Evolutionary conservation across 208 protist species (phyloP), one percentile per base, ranked within the genome.

Genomic region (Porcisia deanei): DNA sequence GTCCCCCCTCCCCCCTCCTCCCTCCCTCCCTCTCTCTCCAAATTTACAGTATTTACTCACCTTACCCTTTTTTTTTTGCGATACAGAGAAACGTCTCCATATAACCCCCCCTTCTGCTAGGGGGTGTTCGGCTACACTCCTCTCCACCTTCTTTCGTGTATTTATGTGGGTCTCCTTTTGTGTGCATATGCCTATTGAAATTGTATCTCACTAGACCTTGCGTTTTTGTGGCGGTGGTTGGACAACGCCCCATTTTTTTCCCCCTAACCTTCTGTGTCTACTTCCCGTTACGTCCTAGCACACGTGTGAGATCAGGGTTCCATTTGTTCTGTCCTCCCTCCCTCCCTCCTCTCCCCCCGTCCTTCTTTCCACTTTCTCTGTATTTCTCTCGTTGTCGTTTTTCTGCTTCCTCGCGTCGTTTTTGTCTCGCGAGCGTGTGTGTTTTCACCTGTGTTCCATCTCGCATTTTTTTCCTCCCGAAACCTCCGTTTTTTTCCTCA

Each of bases 131-230:
- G 47, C 47, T 5, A 52, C 47, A 52, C 10, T 52, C 47, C 3
- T 73, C 20, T 75, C 67, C 57, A 54, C 79, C 52, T 76, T 83
- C 72, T 45, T 71, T 54, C 59, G 18, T 20, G 5, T 3, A 8
- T 49, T 67, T 3, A 8, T 39, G 18, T 61, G 0, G 1, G 8
- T 52, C 47, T 45, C 18, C 54, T 8, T n/a, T n/a, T 58, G 20
- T 58, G 9, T 0, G 2, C 18, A 18, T 58, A 22, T 53, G 1
- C 49, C 12, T 10, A 1, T 53, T 53, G 30, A 30, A 30, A 30
- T 30, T 30, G 30, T 52, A 52, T 52, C 47, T 52, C 47, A 12
- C 47, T 52, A 5, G 47, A 52, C 10, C 47, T 58, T n/a, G 9
- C 25, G 54, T 58, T 58, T 18, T n/a, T n/a, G 14, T n/a, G 18